Evolutionary conservation across 306 rosid genomes (phyloP).

Genomic region (Quercus rubra): DNA sequence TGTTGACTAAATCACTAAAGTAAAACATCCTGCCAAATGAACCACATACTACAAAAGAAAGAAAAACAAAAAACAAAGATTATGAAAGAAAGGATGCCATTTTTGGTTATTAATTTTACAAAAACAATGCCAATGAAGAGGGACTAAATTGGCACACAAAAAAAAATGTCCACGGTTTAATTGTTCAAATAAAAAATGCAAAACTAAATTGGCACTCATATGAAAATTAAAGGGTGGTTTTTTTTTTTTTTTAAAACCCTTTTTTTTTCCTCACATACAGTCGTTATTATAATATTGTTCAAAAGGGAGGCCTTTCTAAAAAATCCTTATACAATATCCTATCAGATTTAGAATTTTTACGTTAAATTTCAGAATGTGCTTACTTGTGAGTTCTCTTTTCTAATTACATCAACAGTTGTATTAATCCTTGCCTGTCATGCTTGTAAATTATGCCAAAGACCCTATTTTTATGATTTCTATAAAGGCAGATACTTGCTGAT

Average conservation of each 20-base stretch:
- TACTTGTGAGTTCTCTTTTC: neutral
- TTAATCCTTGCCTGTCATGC: neutral
- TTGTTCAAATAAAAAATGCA: too few species aligned
- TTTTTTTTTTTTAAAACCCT: too few species aligned
- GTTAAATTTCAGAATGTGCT: neutral
- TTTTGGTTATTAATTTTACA: too few species aligned
- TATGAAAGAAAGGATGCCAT: too few species aligned
- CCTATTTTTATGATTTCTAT: neutral
- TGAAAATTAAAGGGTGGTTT: neutral
- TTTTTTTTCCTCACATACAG: neutral
- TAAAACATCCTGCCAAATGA: too few species aligned
- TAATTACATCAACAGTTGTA: neutral
- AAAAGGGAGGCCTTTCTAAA: neutral
- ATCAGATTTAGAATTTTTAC: neutral
- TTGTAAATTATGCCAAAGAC: neutral
- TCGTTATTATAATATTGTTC: neutral
- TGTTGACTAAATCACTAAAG: too few species aligned
- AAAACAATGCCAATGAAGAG: too few species aligned
- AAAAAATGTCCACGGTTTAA: too few species aligned
- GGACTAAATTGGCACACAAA: too few species aligned
- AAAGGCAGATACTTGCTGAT: neutral
- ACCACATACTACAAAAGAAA: too few species aligned
- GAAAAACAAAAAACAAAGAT: too few species aligned
- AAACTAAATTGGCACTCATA: too few species aligned
- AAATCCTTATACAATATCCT: neutral